phyloP scores from a whole-genome alignment of 1,139 yeast genomes.

The Scheffersomyces parashehatae region DNA sequence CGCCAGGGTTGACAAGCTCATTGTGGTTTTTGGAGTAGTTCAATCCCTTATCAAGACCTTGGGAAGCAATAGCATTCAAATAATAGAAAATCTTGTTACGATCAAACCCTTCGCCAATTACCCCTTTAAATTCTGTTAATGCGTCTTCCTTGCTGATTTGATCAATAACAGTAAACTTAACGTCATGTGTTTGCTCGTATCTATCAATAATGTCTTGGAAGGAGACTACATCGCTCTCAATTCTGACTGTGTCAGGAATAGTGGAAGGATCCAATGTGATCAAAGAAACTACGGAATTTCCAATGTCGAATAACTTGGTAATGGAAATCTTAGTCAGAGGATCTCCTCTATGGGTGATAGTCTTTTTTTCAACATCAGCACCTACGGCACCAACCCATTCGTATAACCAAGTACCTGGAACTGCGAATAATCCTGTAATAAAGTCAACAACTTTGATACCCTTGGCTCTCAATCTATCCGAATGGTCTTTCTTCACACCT shows the following conservation, averaged over 20 bases:
- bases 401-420: constrained; percentile 34
- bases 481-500: constrained; percentile 35
- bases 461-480: constrained; percentile 33
- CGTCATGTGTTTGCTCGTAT: constrained; percentile 40
- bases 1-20: constrained; percentile 57
- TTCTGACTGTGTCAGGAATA: constrained; percentile 45
- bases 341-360: constrained; percentile 41
- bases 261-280: constrained; percentile 30
- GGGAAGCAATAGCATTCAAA: not conserved
- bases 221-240: constrained; percentile 41
- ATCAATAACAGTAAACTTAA: constrained; percentile 26
- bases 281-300: constrained; percentile 25
- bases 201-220: constrained; percentile 36
- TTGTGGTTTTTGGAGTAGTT: constrained; percentile 32
- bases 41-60: not conserved
- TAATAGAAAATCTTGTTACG: not conserved
- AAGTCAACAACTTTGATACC: constrained; percentile 56
- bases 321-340: constrained; percentile 29
- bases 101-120: constrained; percentile 21
- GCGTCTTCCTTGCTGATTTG: constrained; percentile 37
- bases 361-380: constrained; percentile 28
- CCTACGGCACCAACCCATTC: constrained; percentile 36
- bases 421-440: constrained; percentile 43
- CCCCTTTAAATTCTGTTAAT: constrained; percentile 38
- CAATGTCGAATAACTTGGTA: constrained; percentile 40